Base-by-base conservation (phyloP, 1,284 basidiomycete genomes). In the Rhodotorula sp. region DNA sequence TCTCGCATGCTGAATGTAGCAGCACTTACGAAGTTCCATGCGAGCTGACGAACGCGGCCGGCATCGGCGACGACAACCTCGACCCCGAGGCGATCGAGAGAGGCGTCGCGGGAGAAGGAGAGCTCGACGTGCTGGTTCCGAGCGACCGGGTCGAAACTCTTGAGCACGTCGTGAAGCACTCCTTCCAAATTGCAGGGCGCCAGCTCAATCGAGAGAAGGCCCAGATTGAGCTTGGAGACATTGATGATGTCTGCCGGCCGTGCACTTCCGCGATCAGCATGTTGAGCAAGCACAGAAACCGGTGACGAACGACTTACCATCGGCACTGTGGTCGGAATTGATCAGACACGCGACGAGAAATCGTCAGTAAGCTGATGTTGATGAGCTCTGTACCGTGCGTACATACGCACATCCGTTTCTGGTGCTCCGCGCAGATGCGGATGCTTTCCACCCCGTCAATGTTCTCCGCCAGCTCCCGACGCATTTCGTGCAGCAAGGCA, bases 391-490 rank as follows among this genome's bases (percentile, higher is more conserved):
- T n/a, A n/a, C n/a, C n/a, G n/a, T n/a, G n/a, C n/a, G n/a, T n/a
- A n/a, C n/a, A 29, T 29, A 29, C 29, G 29, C 3, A 29, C 29
- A 77, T 78, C 5, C 75, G 72, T 20, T 68, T 64, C 16, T 79
- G 79, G 63, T 78, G 79, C 14, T 65, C 63, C 5, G 78, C 76
- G 52, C 78, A 79, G 3, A 79, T 56, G 20, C 78, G 61, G 31
- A 79, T 79, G 1, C 76, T 76, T 47, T 78, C 77, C 31, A 79
- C 74, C 0, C 77, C 76, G 48, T 79, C 79, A 18, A 75, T 60
- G 56, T 79, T 74, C 59, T 79, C 79, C 29, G 65, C 39, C 64
- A 79, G 69, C 66, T 79, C 79, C 23, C 64, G 48, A 39, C 63
- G 60, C 0, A 79, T 63, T 3, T 49, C 60, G 16, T 71, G 62